phyloP scores from a whole-genome alignment of 2,329 filamentous ascomycete species.

The Claviceps cyperi region DNA sequence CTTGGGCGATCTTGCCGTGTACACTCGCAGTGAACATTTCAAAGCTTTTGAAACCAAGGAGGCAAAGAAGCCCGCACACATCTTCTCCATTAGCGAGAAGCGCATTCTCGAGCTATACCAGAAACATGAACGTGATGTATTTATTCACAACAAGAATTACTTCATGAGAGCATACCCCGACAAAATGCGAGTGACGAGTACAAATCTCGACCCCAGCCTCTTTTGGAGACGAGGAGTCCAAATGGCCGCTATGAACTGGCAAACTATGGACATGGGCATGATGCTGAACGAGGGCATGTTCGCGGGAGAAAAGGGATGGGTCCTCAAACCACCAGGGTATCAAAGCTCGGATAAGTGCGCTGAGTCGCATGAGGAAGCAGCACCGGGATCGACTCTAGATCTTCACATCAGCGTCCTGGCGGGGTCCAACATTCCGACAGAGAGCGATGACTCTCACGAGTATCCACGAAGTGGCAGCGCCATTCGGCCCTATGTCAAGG shows the following conservation, averaged over 20 bases:
- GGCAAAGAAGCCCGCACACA: conserved; percentile 45
- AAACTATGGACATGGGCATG: conserved; percentile 84
- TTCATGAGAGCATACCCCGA: conserved; percentile 89
- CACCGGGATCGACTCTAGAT: conserved; percentile 41
- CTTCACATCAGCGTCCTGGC: conserved; percentile 61
- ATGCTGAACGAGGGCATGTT: conserved; percentile 99
- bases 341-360: conserved; percentile 32
- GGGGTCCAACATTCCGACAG: conserved; percentile 49
- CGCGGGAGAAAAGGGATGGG: conserved; percentile 68
- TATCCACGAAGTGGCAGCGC: conserved; percentile 17
- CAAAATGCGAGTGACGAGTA: conserved; percentile 63
- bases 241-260: conserved; percentile 98
- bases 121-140: conserved; percentile 60
- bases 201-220: conserved; percentile 84
- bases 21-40: conserved; percentile 77
- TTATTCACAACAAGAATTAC: conserved; percentile 74
- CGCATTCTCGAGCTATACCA: conserved; percentile 45
- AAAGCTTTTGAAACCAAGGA: conserved; percentile 52
- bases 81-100: conserved; percentile 82
- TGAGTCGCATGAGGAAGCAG: conserved; percentile 28
- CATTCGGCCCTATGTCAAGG: conserved; percentile 60
- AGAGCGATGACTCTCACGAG: conserved; percentile 16
- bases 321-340: conserved; percentile 69
- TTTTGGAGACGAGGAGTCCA: conserved; percentile 93
- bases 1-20: conserved; percentile 64